phyloP scores from a whole-genome alignment of 371 early-diverging fungal species.

The Rhizomucor pusillus region DNA sequence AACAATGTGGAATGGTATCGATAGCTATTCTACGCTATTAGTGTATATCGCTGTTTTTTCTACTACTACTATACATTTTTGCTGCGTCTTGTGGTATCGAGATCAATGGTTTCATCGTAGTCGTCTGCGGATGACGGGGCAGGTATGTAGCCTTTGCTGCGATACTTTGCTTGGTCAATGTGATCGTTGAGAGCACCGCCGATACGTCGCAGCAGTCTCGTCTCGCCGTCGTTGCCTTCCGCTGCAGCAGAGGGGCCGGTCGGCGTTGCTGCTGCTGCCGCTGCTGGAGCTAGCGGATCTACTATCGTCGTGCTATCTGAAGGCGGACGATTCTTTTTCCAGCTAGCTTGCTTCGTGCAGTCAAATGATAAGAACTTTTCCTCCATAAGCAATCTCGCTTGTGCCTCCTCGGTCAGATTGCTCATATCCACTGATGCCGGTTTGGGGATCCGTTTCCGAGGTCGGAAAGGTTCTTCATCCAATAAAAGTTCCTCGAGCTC shows the following conservation, averaged over 20 bases:
- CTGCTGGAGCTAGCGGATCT: not conserved
- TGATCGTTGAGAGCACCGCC: conserved; percentile 20
- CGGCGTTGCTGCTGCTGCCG: conserved; percentile 3
- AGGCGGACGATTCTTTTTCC: conserved; percentile 2
- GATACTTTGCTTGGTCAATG: conserved; percentile 20
- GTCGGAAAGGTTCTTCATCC: conserved; percentile 83
- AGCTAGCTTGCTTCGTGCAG: conserved; percentile 42
- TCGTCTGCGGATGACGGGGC: conserved; percentile 7
- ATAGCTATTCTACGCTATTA: not conserved
- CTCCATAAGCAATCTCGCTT: conserved; percentile 51
- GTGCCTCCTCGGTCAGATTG: conserved; percentile 18
- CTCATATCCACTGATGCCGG: conserved; percentile 7
- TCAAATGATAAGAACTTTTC: conserved; percentile 61
- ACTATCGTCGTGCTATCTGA: not conserved
- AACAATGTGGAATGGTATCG: not conserved
- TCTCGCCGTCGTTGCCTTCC: not conserved
- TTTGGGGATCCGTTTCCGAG: conserved; percentile 21
- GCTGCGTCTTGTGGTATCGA: too few relatives aligned
- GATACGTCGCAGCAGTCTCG: conserved; percentile 13
- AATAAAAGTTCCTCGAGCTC: conserved; percentile 91
- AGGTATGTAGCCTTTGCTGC: conserved; percentile 19
- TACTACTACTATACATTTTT: too few relatives aligned
- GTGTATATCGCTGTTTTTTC: too few relatives aligned
- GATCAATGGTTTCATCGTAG: too few relatives aligned
- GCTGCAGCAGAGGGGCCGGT: not conserved